These are phyloP conservation scores for Ceratocystis destructans DNA, from an alignment of 2,329 filamentous ascomycete genomes.

Conservation along the genomic window DNA sequence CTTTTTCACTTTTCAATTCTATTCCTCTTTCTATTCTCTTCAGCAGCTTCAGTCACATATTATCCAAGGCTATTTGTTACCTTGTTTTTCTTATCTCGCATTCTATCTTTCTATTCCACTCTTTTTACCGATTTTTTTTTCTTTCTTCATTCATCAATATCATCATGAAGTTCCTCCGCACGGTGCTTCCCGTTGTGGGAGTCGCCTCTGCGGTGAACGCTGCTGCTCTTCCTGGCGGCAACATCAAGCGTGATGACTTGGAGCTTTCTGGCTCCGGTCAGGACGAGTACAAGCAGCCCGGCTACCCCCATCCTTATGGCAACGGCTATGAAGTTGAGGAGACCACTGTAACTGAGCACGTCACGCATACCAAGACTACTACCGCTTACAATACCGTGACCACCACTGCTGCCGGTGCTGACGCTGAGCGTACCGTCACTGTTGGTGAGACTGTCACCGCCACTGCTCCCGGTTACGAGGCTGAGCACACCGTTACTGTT, in stretches of 20 bases:
- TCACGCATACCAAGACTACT: constrained; percentile 10
- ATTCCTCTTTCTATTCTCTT: constrained; percentile 8
- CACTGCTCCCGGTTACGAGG: constrained; percentile 21
- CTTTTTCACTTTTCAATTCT: neutral
- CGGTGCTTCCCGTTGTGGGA: constrained; percentile 18
- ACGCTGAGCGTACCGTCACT: constrained; percentile 14
- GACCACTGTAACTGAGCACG: neutral
- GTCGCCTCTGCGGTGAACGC: constrained; percentile 18
- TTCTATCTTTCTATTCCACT: constrained; percentile 12
- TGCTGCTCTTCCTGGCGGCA: constrained; percentile 10
- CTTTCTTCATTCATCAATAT: constrained; percentile 11
- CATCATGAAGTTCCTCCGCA: constrained; percentile 19
- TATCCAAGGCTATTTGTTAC: constrained; percentile 14
- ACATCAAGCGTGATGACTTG: constrained; percentile 15
- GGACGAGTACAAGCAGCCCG: constrained; percentile 16
- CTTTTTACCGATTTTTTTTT: constrained; percentile 6
- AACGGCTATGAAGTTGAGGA: constrained; percentile 12
- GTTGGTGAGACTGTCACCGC: constrained; percentile 21
- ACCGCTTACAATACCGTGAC: constrained; percentile 11
- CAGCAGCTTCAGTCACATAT: constrained; percentile 14
- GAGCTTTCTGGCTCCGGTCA: constrained; percentile 8
- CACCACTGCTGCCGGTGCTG: constrained; percentile 12
- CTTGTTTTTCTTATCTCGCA: constrained; percentile 15
- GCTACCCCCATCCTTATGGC: constrained; percentile 13
- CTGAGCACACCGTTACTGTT: constrained; percentile 22